These are phyloP conservation scores for Juncus inflexus DNA, from an alignment of 176 grass and related monocot genomes.

Conservation along the genomic window DNA sequence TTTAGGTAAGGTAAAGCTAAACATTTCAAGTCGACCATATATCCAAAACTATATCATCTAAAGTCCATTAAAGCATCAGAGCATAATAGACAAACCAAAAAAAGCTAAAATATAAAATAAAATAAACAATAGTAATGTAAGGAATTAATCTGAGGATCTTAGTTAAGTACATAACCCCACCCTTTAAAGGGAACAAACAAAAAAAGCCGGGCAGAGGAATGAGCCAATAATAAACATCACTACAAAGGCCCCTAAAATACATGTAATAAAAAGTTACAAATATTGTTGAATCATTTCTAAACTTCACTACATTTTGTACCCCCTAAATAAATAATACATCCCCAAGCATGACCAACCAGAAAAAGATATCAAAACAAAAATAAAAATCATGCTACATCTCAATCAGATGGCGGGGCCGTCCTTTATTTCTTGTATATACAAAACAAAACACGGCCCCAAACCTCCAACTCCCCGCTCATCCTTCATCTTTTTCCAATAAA, in stretches of 20 bases:
- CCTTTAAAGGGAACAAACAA: not conserved
- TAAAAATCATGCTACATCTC: conserved; percentile 27
- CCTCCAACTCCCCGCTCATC: conserved; percentile 2
- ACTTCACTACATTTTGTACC: conserved; percentile 20
- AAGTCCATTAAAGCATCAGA: too few species aligned
- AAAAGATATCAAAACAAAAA: conserved; percentile 13
- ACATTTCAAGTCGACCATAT: too few species aligned
- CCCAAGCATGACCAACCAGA: not conserved
- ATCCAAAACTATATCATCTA: not conserved
- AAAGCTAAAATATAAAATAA: not conserved
- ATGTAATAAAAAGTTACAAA: conserved; percentile 22
- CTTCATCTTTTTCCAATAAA: not conserved
- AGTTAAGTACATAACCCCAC: conserved; percentile 10
- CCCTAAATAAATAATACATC: conserved; percentile 23
- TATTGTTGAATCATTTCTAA: conserved; percentile 22
- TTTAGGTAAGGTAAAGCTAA: not conserved
- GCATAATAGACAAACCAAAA: not conserved
- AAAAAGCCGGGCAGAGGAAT: not conserved
- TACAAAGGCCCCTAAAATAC: conserved; percentile 22
- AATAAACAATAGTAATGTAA: conserved; percentile 19
- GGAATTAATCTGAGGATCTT: not conserved
- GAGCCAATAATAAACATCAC: conserved; percentile 20
- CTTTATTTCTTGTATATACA: conserved; percentile 21
- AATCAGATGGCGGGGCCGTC: conserved; percentile 12
- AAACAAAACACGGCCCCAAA: not conserved